Percentiles rank a stretch among this genome's conserved stretches.
Conservation (phyloP, 2,329 filamentous ascomycete species). For the Clarireedia sp. region DNA sequence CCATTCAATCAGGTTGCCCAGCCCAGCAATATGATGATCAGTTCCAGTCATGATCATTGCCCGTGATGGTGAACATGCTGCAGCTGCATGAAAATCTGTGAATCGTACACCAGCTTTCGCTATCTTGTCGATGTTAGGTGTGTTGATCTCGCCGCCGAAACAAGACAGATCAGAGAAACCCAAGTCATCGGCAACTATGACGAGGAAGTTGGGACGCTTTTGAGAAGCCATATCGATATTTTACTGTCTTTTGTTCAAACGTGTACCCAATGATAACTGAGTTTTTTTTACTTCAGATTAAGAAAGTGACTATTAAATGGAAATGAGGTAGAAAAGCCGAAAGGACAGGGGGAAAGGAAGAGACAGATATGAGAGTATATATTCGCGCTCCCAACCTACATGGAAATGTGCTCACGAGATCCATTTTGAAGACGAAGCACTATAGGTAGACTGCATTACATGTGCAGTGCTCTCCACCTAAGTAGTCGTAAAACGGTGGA, state of each 20-base stretch:
- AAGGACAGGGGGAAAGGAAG: too few species aligned
- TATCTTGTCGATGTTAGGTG: constrained; percentile 47
- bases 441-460: too few species aligned
- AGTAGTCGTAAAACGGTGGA: background rate
- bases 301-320: too few species aligned
- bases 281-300: too few species aligned
- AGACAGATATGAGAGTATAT: too few species aligned
- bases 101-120: constrained; percentile 45
- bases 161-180: constrained; percentile 39
- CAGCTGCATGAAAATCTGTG: constrained; percentile 51
- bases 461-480: background rate
- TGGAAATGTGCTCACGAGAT: too few species aligned
- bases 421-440: too few species aligned
- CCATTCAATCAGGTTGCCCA: constrained; percentile 30
- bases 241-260: too few species aligned
- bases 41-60: constrained; percentile 53
- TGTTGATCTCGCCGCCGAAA: constrained; percentile 51
- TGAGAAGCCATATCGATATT: background rate
- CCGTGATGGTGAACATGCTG: constrained; percentile 36
- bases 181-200: constrained; percentile 39
- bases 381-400: too few species aligned
- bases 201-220: constrained; percentile 34
- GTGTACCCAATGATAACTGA: too few species aligned
- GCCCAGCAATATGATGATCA: constrained; percentile 42
- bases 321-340: too few species aligned